Evolutionary conservation across 768 basidiomycete species (phyloP).

Genomic region (Mycena amicta): DNA sequence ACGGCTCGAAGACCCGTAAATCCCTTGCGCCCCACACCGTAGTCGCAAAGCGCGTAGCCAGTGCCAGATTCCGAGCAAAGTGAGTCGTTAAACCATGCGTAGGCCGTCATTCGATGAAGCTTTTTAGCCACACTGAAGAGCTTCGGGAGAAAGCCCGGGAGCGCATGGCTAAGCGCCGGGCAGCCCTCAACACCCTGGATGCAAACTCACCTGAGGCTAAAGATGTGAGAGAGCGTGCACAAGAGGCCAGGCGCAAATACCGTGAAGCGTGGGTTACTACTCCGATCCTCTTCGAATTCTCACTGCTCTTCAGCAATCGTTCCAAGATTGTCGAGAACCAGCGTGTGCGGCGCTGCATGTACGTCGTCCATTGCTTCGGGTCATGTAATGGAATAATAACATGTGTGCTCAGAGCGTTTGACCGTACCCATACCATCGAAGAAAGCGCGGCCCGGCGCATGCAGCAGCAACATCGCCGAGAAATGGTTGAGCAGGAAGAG

Average conservation of each 20-base stretch:
- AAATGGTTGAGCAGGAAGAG: not conserved
- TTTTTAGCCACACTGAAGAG: not conserved
- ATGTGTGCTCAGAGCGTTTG: not conserved
- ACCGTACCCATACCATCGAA: not conserved
- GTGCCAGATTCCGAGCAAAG: not conserved
- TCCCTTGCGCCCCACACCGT: too few relatives aligned
- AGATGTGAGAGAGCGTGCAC: not conserved
- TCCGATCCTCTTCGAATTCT: not conserved
- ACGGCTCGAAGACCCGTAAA: not conserved
- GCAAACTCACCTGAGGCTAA: not conserved
- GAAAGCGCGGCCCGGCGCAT: not conserved
- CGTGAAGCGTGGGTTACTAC: not conserved
- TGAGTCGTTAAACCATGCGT: not conserved
- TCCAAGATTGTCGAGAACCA: not conserved
- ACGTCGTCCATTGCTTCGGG: too few relatives aligned
- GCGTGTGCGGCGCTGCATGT: not conserved
- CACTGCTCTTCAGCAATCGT: not conserved
- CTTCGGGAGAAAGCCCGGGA: not conserved
- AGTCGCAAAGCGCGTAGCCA: not conserved
- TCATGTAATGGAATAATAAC: too few relatives aligned
- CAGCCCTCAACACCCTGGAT: not conserved
- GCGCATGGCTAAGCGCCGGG: not conserved
- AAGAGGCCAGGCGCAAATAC: not conserved
- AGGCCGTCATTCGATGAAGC: not conserved
- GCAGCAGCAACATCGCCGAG: not conserved